Evolutionary conservation across 1,139 yeast genomes (phyloP).

Genomic region (Pneumocystis jirovecii): DNA sequence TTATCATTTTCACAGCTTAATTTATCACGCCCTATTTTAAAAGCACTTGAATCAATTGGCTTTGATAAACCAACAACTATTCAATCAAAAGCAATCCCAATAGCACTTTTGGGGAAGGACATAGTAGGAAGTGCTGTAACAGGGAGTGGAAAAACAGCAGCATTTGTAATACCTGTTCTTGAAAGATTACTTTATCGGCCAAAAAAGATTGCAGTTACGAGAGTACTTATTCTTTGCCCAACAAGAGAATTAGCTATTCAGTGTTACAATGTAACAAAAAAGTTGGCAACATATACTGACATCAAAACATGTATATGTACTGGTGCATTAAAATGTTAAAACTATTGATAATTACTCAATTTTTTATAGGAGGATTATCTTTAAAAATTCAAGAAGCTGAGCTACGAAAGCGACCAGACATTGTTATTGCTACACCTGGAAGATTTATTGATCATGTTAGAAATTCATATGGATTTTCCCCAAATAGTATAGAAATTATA

Average conservation of each 20-base stretch:
- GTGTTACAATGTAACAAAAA: slow-evolving; percentile 83
- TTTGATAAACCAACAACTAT: slow-evolving; percentile 82
- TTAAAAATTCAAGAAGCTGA: slow-evolving; percentile 90
- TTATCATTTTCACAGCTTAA: slow-evolving; percentile 60
- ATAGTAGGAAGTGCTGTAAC: slow-evolving; percentile 99
- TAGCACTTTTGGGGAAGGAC: slow-evolving; percentile 82
- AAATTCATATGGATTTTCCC: slow-evolving; percentile 83
- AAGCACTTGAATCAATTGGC: slow-evolving; percentile 66
- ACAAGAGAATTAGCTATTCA: slow-evolving; percentile 97
- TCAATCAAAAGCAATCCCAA: slow-evolving; percentile 85
- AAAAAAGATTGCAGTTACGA: slow-evolving; percentile 64
- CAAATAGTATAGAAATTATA: slow-evolving; percentile 78
- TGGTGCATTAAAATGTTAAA: slow-evolving; percentile 31
- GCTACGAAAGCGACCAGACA: slow-evolving; percentile 79
- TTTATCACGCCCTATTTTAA: slow-evolving; percentile 76
- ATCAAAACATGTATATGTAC: slow-evolving; percentile 83
- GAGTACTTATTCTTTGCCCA: slow-evolving; percentile 83
- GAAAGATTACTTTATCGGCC: slow-evolving; percentile 87
- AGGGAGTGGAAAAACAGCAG: slow-evolving; percentile 99
- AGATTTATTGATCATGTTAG: slow-evolving; percentile 92
- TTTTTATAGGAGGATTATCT: slow-evolving; percentile 46
- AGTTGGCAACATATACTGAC: slow-evolving; percentile 61
- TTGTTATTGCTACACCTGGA: slow-evolving; percentile 94
- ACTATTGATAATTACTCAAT: not conserved
- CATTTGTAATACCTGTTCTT: slow-evolving; percentile 87